These are phyloP conservation scores for Vigna hirtella DNA, from an alignment of 306 rosid species.

Conservation along the genomic window DNA sequence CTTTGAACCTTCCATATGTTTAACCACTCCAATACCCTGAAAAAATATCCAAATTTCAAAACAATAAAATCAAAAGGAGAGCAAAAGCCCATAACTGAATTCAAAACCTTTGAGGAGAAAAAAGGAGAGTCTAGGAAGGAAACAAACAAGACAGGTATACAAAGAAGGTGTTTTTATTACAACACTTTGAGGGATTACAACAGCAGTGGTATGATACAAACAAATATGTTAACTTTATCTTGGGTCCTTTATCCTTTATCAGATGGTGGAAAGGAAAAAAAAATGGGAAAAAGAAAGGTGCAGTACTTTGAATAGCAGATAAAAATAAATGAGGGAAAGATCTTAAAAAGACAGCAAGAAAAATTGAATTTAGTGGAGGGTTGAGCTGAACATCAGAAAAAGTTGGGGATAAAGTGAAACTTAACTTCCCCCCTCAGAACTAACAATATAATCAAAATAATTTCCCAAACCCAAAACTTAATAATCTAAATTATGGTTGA, in stretches of 20 bases:
- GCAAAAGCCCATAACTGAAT: conserved; percentile 43
- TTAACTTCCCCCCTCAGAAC: conserved; percentile 35
- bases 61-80: conserved; percentile 29
- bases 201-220: conserved; percentile 52
- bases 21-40: conserved; percentile 60
- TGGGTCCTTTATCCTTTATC: conserved; percentile 61
- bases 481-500: conserved; percentile 50
- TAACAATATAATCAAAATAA: conserved; percentile 49
- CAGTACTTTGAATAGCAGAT: conserved; percentile 56
- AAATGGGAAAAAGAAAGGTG: conserved; percentile 56
- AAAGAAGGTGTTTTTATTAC: conserved; percentile 56
- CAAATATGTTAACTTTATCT: conserved; percentile 49
- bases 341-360: conserved; percentile 51
- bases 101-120: neutral
- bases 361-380: conserved; percentile 55
- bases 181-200: conserved; percentile 56
- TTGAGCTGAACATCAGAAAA: conserved; percentile 56
- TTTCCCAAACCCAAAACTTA: conserved; percentile 32
- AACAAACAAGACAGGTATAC: conserved; percentile 54
- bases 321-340: conserved; percentile 48
- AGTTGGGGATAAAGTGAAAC: conserved; percentile 45
- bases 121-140: conserved; percentile 41
- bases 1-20: conserved; percentile 70
- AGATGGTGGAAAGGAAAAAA: conserved; percentile 46
- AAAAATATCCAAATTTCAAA: conserved; percentile 39